Evolutionary conservation across 2,329 filamentous ascomycete species (phyloP).

Genomic region (Huntiella moniliformis): DNA sequence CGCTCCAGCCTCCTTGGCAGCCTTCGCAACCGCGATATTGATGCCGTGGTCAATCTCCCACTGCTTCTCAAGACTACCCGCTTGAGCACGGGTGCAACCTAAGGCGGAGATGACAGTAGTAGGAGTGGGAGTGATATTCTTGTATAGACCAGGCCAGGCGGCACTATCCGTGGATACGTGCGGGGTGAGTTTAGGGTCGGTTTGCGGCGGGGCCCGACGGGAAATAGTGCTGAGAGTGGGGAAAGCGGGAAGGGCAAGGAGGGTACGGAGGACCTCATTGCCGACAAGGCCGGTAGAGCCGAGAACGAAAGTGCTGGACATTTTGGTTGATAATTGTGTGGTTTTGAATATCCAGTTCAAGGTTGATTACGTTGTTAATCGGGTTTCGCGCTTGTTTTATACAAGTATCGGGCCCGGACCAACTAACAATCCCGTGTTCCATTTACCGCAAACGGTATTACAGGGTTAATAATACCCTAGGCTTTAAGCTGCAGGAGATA

Average conservation of each 20-base stretch:
- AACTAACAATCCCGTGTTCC: too few species aligned
- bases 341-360: neutral
- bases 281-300: slow-evolving; percentile 54
- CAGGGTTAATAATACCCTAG: too few species aligned
- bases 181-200: slow-evolving; percentile 38
- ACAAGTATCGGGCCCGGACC: neutral
- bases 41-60: slow-evolving; percentile 78
- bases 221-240: slow-evolving; percentile 43
- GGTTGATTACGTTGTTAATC: neutral
- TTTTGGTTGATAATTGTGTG: slow-evolving; percentile 14
- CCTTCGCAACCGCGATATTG: slow-evolving; percentile 58
- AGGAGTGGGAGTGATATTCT: slow-evolving; percentile 34
- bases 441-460: too few species aligned
- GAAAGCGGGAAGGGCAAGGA: slow-evolving; percentile 32
- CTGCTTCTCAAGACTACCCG: slow-evolving; percentile 61
- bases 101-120: slow-evolving; percentile 56
- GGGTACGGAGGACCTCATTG: slow-evolving; percentile 50
- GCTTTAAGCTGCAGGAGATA: too few species aligned
- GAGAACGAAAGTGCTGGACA: slow-evolving; percentile 34
- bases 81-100: slow-evolving; percentile 58
- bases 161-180: slow-evolving; percentile 47
- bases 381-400: neutral
- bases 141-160: slow-evolving; percentile 46
- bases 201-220: slow-evolving; percentile 40
- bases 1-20: slow-evolving; percentile 53